Percentiles rank a stretch among this genome's conserved stretches.
Evolutionary conservation across 1,284 basidiomycete species (phyloP).

Genomic region (Cryptococcus wingfieldii): DNA sequence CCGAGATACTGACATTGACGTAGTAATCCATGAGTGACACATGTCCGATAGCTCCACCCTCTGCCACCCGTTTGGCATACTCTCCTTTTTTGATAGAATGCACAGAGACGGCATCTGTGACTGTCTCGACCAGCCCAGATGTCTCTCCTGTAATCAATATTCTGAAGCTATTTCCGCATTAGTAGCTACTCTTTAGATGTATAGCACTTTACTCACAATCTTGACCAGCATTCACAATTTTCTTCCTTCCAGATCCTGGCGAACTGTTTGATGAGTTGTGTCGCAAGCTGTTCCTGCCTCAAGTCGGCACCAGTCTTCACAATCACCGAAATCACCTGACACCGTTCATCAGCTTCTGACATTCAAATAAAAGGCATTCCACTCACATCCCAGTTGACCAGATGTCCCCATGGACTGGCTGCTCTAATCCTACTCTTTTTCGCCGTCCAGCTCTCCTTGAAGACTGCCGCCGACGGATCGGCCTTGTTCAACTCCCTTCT

Average conservation of each 20-base stretch:
- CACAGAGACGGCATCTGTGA: slow-evolving; percentile 94
- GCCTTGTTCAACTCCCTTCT: slow-evolving; percentile 88
- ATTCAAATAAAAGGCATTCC: neutral
- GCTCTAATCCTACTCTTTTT: slow-evolving; percentile 95
- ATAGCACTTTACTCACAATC: slow-evolving; percentile 63
- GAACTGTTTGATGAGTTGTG: slow-evolving; percentile 91
- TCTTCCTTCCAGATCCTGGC: slow-evolving; percentile 93
- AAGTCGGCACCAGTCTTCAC: slow-evolving; percentile 98
- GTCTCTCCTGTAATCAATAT: slow-evolving; percentile 91
- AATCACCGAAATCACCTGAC: slow-evolving; percentile 82
- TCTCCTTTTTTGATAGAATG: slow-evolving; percentile 99
- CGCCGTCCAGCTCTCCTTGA: slow-evolving; percentile 89
- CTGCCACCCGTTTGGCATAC: slow-evolving; percentile 79
- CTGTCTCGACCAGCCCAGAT: slow-evolving; percentile 90
- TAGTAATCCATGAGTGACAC: slow-evolving; percentile 89
- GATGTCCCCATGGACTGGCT: slow-evolving; percentile 89
- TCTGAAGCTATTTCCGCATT: slow-evolving; percentile 54
- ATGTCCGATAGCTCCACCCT: slow-evolving; percentile 68
- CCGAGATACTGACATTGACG: slow-evolving; percentile 59
- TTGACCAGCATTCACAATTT: slow-evolving; percentile 80
- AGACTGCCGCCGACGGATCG: slow-evolving; percentile 88
- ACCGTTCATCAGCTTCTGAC: neutral
- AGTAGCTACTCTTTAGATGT: neutral
- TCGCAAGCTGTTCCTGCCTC: slow-evolving; percentile 94
- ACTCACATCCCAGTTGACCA: slow-evolving; percentile 63